These are phyloP conservation scores for Saccharomycopsis javanensis DNA, from an alignment of 805 yeast genomes.

Conservation along the genomic window DNA sequence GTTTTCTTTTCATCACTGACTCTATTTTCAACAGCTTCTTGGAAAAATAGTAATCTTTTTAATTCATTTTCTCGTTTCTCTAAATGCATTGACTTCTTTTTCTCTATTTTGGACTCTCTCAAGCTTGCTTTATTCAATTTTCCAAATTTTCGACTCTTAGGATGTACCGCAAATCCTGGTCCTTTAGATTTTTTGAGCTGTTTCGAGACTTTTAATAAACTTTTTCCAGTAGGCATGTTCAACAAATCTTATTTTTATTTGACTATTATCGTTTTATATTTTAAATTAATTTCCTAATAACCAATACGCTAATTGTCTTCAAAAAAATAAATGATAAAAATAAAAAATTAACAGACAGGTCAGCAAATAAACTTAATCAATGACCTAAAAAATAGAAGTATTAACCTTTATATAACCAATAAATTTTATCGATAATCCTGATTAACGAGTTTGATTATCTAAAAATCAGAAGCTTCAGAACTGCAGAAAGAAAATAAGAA, in stretches of 20 bases:
- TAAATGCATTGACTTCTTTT: constrained; percentile 45
- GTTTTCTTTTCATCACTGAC: constrained; percentile 31
- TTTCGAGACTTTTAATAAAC: constrained; percentile 55
- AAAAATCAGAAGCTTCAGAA: neutral
- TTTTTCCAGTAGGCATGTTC: constrained; percentile 59
- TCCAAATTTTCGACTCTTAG: constrained; percentile 82
- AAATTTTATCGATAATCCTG: too few relatives aligned
- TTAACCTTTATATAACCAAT: too few relatives aligned
- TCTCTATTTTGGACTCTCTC: constrained; percentile 62
- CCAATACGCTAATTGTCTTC: too few relatives aligned
- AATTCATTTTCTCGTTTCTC: constrained; percentile 54
- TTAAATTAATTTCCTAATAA: too few relatives aligned
- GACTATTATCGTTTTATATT: too few relatives aligned
- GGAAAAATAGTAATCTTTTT: constrained; percentile 48
- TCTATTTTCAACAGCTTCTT: constrained; percentile 39
- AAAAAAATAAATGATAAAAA: too few relatives aligned
- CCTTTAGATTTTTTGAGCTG: constrained; percentile 44
- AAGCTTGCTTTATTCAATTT: constrained; percentile 78
- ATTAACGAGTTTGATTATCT: too few relatives aligned
- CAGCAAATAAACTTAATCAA: neutral
- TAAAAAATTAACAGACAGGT: too few relatives aligned
- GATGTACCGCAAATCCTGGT: constrained; percentile 44
- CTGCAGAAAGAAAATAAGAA: too few relatives aligned
- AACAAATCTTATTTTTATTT: neutral
- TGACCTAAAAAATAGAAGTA: too few relatives aligned